Base-by-base conservation (phyloP, 23 red algal genomes). In the Chondrus crispus region DNA sequence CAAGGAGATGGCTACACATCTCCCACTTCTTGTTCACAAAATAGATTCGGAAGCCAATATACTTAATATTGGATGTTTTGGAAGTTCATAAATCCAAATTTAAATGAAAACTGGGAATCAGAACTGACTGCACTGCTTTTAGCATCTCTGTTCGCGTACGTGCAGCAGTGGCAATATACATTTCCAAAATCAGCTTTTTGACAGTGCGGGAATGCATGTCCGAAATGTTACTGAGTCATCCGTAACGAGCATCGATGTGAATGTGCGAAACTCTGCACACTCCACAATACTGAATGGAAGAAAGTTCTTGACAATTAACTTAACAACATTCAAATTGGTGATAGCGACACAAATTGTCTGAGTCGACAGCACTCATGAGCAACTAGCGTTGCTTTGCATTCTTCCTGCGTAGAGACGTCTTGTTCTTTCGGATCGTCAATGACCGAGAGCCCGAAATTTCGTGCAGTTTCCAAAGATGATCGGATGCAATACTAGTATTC, bases 41-140 rank as follows among this genome's bases (percentile, higher is more conserved):
- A 20, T 68, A 85, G 38, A 68, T 7, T 14, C 3, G 8, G 3
- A 68, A 20, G 12, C 81, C 81, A 68, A 44, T 36, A 40, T 42
- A 85, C 45, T 85, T 85, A 9, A 68, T 42, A 6, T 68, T 35
- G 0, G 81, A 64, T 2, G 46, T 0, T 14, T 22, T 11, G 4
- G 43, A 85, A 46, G 57, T 68, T 47, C 81, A 85, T 20, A 69
- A 45, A 45, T 68, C 29, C 13, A 85, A 2, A 44, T 85, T 85
- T 63, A 39, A 16, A 60, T 85, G 54, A 62, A 38, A n/a, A n/a
- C n/a, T n/a, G n/a, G n/a, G n/a, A n/a, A n/a, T n/a, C n/a, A n/a
- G n/a, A n/a, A n/a, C n/a, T n/a, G n/a, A n/a, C n/a, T n/a, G n/a
- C n/a, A n/a, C n/a, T n/a, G n/a, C n/a, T n/a, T n/a, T n/a, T n/a